phyloP scores from a whole-genome alignment of 2,329 filamentous ascomycete species.

The Sordariomycetes sp. region DNA sequence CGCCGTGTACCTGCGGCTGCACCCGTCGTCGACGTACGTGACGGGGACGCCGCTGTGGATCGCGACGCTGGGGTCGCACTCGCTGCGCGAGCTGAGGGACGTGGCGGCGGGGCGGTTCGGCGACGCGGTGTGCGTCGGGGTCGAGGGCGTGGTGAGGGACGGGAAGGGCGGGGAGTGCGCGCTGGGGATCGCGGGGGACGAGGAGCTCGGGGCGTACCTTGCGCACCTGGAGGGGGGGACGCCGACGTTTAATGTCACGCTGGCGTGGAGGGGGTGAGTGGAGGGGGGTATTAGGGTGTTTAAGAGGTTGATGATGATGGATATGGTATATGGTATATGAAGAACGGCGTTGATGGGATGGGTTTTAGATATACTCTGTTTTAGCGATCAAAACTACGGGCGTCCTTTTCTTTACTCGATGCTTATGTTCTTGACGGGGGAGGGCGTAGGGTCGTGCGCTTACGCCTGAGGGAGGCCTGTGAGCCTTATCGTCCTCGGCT shows the following conservation, averaged over 20 bases:
- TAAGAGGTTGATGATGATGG: neutral
- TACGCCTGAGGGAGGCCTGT: too few species aligned
- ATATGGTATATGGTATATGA: neutral
- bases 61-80: slow-evolving; percentile 45
- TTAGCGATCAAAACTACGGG: neutral
- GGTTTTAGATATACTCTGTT: neutral
- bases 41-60: slow-evolving; percentile 51
- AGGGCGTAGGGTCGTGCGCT: too few species aligned
- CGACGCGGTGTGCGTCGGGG: slow-evolving; percentile 43
- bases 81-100: slow-evolving; percentile 52
- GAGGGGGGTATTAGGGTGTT: neutral
- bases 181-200: slow-evolving; percentile 58
- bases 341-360: neutral
- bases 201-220: slow-evolving; percentile 63
- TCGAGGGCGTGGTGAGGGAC: slow-evolving; percentile 57
- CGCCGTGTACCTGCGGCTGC: slow-evolving; percentile 59
- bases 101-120: slow-evolving; percentile 51
- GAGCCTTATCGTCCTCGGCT: too few species aligned
- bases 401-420: neutral
- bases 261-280: slow-evolving; percentile 15
- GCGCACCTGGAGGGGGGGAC: slow-evolving; percentile 42
- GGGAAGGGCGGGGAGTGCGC: slow-evolving; percentile 48
- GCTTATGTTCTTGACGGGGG: neutral
- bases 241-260: slow-evolving; percentile 31
- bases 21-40: slow-evolving; percentile 49